A percentile compares a stretch with the other conserved stretches of the same genome.
These are phyloP conservation scores for Boletales sp. DNA, from an alignment of 768 basidiomycete species.

Conservation along the genomic window DNA sequence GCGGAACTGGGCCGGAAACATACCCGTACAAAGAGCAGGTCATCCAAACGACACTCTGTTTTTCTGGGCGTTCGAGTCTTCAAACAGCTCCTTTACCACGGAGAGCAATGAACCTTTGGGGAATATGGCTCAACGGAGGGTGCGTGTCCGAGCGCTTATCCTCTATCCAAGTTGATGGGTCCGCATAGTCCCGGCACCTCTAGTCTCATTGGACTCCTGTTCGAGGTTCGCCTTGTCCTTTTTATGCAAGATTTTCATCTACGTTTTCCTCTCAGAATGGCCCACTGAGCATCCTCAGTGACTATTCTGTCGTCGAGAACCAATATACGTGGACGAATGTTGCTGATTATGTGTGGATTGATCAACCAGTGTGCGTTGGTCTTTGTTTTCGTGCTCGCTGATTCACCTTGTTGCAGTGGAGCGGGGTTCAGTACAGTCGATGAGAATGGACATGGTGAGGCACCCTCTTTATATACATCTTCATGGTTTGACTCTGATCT, in stretches of 20 bases:
- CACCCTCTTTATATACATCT: too few species aligned
- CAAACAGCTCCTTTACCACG: slow-evolving; percentile 50
- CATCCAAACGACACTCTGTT: slow-evolving; percentile 66
- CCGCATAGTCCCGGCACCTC: slow-evolving; percentile 57
- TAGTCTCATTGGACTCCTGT: slow-evolving; percentile 56
- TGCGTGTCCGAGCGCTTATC: slow-evolving; percentile 23
- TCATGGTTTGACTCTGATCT: too few species aligned
- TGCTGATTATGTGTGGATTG: slow-evolving; percentile 61
- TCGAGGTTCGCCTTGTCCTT: slow-evolving; percentile 43
- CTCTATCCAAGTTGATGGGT: not conserved
- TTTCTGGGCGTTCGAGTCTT: slow-evolving; percentile 60
- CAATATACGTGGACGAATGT: slow-evolving; percentile 54
- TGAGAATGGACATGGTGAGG: not conserved
- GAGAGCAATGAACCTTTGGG: slow-evolving; percentile 52
- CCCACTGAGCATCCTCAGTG: slow-evolving; percentile 51
- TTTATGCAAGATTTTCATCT: not conserved
- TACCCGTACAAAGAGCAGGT: slow-evolving; percentile 55
- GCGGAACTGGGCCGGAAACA: slow-evolving; percentile 59
- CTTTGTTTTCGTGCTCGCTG: not conserved
- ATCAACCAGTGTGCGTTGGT: slow-evolving; percentile 56
- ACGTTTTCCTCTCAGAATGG: slow-evolving; percentile 47
- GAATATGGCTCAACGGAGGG: slow-evolving; percentile 73
- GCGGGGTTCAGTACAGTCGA: not conserved
- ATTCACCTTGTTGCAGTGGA: not conserved
- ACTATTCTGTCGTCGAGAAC: slow-evolving; percentile 48